Evolutionary conservation across 192 early-diverging fungal species (phyloP), one percentile per base, ranked within the genome.

Genomic region (Gaertneriomyces semiglobifer): DNA sequence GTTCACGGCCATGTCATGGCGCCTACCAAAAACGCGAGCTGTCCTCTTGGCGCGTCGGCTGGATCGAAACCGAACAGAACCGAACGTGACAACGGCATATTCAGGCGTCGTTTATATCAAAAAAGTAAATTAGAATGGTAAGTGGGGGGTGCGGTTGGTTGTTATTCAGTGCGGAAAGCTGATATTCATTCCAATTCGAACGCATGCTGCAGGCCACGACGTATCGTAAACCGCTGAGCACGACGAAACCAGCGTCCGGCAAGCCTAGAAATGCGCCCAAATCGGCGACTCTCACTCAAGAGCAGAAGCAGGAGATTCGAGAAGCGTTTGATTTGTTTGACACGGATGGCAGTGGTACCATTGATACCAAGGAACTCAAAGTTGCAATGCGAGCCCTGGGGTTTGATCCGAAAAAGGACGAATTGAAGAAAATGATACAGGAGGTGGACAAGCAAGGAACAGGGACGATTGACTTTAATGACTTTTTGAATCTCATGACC

Each of bases 241-340:
- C 18, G 48, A 14, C 48, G 25, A 57, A 33, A 18, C 48, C 12
- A 2, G 48, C 48, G 48, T n/a, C 48, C 55, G 16, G 41, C 4
- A 38, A 12, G 53, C 6, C 19, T 42, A 11, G 44, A 47, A 5
- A 18, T 33, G 59, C 53, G 11, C 53, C 41, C 6, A 66, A 58
- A 59, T 14, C 53, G 60, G 57, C 14, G 9, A 79, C 76, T 19
- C 63, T 87, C 33, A 84, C 84, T 6, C 51, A 68, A 9, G 87
- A 88, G 48, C 87, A 88, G 64, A 84, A 88, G 61, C 81, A 88
- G 63, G 87, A 88, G 67, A 86, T 86, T 20, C 67, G 84, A 11
- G 84, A 88, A 75, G 87, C 87, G 6, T 89, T 89, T 64, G 85
- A 89, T 65, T 70, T 88, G 53, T 88, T 89, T 60, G 87, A 89